phyloP scores from a whole-genome alignment of 208 protist genomes.

The Leptomonas pyrrhocoris region DNA sequence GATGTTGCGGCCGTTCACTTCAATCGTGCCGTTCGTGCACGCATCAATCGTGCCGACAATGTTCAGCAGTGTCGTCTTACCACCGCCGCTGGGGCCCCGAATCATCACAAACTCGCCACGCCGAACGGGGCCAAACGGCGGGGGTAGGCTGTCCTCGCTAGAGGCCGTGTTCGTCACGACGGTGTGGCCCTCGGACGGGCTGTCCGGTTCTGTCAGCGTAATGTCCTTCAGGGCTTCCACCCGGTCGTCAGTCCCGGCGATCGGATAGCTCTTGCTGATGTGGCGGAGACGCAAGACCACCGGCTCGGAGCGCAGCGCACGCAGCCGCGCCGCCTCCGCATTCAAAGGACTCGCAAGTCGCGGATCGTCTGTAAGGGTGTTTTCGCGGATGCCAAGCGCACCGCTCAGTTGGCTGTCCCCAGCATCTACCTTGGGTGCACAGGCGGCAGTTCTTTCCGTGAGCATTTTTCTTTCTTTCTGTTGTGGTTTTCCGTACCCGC shows the following conservation, averaged over 20 bases:
- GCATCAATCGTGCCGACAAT: constrained; percentile 94
- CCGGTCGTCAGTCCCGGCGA: constrained; percentile 52
- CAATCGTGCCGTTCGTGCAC: constrained; percentile 77
- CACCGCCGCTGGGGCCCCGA: constrained; percentile 95
- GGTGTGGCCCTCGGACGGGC: not conserved
- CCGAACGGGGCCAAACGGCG: constrained; percentile 68
- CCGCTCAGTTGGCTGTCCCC: not conserved
- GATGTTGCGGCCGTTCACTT: constrained; percentile 86
- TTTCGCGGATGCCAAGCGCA: constrained; percentile 7
- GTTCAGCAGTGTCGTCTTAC: constrained; percentile 97
- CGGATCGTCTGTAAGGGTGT: not conserved
- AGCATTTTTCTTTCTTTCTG: not conserved
- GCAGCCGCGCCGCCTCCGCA: constrained; percentile 20
- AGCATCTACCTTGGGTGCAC: not conserved
- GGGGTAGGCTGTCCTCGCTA: constrained; percentile 9
- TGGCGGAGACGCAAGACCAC: constrained; percentile 67
- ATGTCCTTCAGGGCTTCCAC: constrained; percentile 74
- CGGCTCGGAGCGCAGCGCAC: constrained; percentile 33
- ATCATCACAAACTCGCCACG: constrained; percentile 98
- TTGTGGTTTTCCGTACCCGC: not conserved
- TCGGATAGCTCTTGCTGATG: constrained; percentile 75
- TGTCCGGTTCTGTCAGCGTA: constrained; percentile 46
- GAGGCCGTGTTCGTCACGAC: not conserved
- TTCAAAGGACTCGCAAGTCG: not conserved
- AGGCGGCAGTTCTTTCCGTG: not conserved